phyloP scores from a whole-genome alignment of 768 basidiomycete species.

The Austroboletus eburneus region DNA sequence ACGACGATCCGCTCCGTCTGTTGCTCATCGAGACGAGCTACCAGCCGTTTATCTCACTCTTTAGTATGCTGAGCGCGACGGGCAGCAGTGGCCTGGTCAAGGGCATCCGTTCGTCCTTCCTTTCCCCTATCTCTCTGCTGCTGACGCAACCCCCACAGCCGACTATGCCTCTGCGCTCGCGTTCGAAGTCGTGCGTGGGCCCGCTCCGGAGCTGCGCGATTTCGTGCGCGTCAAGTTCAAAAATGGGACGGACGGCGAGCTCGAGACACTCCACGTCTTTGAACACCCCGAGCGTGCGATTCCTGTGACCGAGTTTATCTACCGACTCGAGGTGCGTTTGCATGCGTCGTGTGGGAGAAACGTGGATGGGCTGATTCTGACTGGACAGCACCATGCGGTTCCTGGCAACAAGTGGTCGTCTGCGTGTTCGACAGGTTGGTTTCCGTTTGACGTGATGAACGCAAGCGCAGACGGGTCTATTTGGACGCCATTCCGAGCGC shows the following conservation, averaged over 20 bases:
- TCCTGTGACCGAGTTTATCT: slow-evolving; percentile 79
- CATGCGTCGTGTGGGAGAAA: no score
- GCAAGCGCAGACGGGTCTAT: background rate
- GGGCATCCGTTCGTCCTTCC: slow-evolving; percentile 71
- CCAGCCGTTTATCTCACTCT: slow-evolving; percentile 84
- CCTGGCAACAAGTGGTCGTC: slow-evolving; percentile 38
- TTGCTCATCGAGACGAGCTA: slow-evolving; percentile 76
- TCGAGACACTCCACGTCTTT: slow-evolving; percentile 65
- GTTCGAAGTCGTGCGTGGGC: slow-evolving; percentile 71
- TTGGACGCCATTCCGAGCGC: slow-evolving; percentile 1
- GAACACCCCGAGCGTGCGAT: slow-evolving; percentile 62
- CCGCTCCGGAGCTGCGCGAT: slow-evolving; percentile 71
- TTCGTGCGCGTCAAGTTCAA: slow-evolving; percentile 81
- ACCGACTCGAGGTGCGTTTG: slow-evolving; percentile 68
- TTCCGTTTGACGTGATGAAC: slow-evolving; percentile 8
- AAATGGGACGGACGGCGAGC: slow-evolving; percentile 64
- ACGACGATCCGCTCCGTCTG: slow-evolving; percentile 73
- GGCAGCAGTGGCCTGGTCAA: slow-evolving; percentile 49
- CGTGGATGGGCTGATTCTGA: no score
- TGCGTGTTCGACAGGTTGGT: slow-evolving; percentile 33
- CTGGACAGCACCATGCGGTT: slow-evolving; percentile 38
- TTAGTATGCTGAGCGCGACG: slow-evolving; percentile 64
- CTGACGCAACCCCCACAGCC: slow-evolving; percentile 37
- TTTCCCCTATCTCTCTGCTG: background rate
- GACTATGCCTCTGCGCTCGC: slow-evolving; percentile 68